phyloP scores from a whole-genome alignment of 1,284 basidiomycete species.

The Sparassis latifolia region DNA sequence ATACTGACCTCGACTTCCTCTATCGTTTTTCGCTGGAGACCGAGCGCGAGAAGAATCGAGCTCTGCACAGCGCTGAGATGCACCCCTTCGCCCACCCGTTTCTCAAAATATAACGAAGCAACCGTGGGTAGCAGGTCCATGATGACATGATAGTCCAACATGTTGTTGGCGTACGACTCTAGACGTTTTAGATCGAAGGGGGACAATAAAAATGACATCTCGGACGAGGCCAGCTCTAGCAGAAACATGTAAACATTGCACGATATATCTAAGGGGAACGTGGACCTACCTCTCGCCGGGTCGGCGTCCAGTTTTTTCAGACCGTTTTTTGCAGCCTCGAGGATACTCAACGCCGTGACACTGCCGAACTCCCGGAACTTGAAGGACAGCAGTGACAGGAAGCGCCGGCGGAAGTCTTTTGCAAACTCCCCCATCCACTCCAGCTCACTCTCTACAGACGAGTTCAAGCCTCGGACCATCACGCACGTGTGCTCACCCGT shows the following conservation, averaged over 20 bases:
- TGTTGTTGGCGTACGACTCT: conserved; percentile 93
- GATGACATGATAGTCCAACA: conserved; percentile 95
- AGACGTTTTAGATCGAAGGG: conserved; percentile 97
- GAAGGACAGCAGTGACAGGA: conserved; percentile 86
- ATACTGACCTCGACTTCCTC: conserved; percentile 78
- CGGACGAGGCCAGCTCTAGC: conserved; percentile 52
- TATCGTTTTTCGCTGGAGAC: conserved; percentile 86
- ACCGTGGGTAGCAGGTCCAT: conserved; percentile 86
- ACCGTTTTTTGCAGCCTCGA: conserved; percentile 78
- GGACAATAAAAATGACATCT: conserved; percentile 72
- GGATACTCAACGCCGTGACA: conserved; percentile 79
- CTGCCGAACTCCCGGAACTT: conserved; percentile 93
- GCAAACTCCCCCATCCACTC: conserved; percentile 91
- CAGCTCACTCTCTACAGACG: conserved; percentile 52
- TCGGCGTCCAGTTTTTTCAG: conserved; percentile 47
- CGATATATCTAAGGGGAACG: neutral
- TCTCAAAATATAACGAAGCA: conserved; percentile 81
- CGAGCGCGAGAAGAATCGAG: conserved; percentile 84
- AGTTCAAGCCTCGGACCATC: conserved; percentile 81
- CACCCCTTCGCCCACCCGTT: conserved; percentile 57
- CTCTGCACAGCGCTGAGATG: conserved; percentile 81
- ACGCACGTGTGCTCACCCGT: conserved; percentile 97
- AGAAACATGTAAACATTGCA: neutral
- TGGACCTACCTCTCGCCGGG: conserved; percentile 35
- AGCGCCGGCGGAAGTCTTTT: conserved; percentile 91